Conservation (phyloP, 495 filamentous ascomycete species). For the Barbatosphaeria neglecta region DNA sequence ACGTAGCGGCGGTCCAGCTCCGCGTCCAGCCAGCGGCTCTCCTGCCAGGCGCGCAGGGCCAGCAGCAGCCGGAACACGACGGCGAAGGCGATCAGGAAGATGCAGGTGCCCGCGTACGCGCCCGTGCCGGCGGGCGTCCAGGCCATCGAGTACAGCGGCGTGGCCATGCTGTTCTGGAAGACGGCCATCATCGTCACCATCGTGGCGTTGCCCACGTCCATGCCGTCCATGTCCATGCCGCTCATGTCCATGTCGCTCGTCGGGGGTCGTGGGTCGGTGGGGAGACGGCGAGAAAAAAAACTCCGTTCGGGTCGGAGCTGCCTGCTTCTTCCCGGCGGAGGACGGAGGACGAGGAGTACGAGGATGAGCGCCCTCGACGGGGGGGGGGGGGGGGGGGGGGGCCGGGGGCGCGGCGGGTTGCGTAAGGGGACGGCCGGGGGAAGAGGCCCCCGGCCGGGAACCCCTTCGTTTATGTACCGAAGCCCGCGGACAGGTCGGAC, state of each 20-base stretch:
- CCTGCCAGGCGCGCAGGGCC: constrained; percentile 49
- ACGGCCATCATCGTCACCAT: constrained; percentile 36
- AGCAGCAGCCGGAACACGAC: constrained; percentile 55
- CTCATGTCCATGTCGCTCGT: constrained; percentile 8
- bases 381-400: too few relatives aligned
- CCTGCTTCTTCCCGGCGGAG: too few relatives aligned
- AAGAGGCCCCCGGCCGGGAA: too few relatives aligned
- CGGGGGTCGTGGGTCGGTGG: background rate
- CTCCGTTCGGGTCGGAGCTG: too few relatives aligned
- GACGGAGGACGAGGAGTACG: too few relatives aligned
- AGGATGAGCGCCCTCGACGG: too few relatives aligned
- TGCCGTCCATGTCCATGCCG: constrained; percentile 10
- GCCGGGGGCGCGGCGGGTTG: too few relatives aligned
- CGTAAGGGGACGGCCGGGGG: too few relatives aligned
- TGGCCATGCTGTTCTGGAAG: constrained; percentile 55
- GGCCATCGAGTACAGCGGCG: constrained; percentile 57
- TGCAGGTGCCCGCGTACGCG: constrained; percentile 72
- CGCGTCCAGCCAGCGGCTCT: constrained; percentile 42
- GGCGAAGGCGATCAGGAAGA: constrained; percentile 70
- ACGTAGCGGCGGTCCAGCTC: constrained; percentile 66
- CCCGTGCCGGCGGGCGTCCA: constrained; percentile 64
- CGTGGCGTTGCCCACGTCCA: constrained; percentile 3
- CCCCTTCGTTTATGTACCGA: too few relatives aligned
- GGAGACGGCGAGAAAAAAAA: background rate
- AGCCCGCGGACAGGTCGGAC: too few relatives aligned